Evolutionary conservation across 2,329 filamentous ascomycete species (phyloP).

Genomic region (Alternaria dauci): DNA sequence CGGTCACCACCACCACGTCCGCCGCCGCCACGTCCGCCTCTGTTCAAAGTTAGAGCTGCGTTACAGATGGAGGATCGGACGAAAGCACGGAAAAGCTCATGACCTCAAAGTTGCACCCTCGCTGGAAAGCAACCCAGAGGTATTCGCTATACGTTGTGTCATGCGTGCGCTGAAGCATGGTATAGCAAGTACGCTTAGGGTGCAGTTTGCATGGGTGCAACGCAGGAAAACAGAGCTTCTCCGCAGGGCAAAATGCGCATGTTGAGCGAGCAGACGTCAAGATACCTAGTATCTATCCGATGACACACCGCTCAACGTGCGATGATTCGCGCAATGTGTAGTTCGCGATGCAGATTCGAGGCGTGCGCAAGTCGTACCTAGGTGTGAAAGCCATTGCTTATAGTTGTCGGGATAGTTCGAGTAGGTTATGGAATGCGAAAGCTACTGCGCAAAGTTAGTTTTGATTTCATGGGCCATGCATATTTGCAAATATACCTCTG

Average conservation of each 20-base stretch:
- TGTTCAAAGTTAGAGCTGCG: constrained; percentile 20
- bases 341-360: constrained; percentile 6
- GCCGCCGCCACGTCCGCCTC: constrained; percentile 18
- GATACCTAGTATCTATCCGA: not conserved
- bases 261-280: constrained; percentile 1
- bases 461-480: not conserved
- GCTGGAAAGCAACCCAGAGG: not conserved
- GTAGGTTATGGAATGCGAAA: constrained; percentile 21
- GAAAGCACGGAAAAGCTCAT: not conserved
- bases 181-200: not conserved
- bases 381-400: constrained; percentile 43
- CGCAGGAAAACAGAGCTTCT: not conserved
- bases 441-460: constrained; percentile 19
- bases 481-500: not conserved
- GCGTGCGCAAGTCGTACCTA: constrained; percentile 31
- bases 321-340: not conserved
- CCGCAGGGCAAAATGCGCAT: not conserved
- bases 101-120: not conserved
- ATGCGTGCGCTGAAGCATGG: not conserved
- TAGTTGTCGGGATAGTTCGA: constrained; percentile 10
- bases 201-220: constrained; percentile 2
- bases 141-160: not conserved
- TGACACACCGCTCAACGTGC: not conserved
- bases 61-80: not conserved
- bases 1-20: constrained; percentile 18